phyloP scores from a whole-genome alignment of 2,329 filamentous ascomycete species.

The Diaporthe sp. region DNA sequence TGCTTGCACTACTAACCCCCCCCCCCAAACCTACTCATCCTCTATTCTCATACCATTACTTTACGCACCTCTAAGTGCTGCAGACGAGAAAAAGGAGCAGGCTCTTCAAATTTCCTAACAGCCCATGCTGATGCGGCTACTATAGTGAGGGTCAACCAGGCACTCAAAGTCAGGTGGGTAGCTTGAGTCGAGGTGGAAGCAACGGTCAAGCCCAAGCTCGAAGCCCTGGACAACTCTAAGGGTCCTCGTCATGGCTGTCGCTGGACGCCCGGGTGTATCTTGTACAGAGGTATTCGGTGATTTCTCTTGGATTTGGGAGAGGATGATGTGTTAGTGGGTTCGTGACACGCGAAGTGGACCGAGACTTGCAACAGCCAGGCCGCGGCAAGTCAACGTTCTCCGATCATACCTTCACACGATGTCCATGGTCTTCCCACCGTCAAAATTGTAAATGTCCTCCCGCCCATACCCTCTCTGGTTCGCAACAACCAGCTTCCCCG shows the following conservation, averaged over 20 bases:
- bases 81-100: too few species aligned
- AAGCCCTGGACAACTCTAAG: neutral
- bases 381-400: neutral
- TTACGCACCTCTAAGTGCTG: too few species aligned
- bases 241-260: neutral
- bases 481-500: neutral
- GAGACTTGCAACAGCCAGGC: neutral
- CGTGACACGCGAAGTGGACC: neutral
- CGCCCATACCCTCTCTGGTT: conserved; percentile 11
- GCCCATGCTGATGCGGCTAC: too few species aligned
- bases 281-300: conserved; percentile 4
- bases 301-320: neutral
- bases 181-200: too few species aligned
- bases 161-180: too few species aligned
- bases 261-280: neutral
- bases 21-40: too few species aligned
- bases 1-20: too few species aligned
- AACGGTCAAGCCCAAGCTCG: neutral
- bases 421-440: neutral
- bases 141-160: too few species aligned
- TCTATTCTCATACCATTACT: too few species aligned
- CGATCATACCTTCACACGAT: neutral
- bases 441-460: neutral
- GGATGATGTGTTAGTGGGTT: neutral
- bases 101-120: too few species aligned